Conservation (phyloP, 108 stramenopile species). For the Discostella stelligeroides region DNA sequence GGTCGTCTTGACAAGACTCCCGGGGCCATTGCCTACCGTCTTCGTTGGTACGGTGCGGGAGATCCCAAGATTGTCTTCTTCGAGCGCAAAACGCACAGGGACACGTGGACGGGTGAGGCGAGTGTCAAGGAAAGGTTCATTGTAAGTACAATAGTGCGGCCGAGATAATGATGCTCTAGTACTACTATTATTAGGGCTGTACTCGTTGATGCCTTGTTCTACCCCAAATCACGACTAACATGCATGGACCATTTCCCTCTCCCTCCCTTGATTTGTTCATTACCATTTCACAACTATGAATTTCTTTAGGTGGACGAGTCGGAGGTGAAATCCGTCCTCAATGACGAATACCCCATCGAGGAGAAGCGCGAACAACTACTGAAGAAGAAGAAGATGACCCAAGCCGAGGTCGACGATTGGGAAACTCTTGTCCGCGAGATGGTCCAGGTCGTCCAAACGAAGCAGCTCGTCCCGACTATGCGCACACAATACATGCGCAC, state of each 20-base stretch:
- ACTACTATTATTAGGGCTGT: not conserved
- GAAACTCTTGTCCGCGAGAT: conserved; percentile 86
- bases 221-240: too few species aligned
- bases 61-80: conserved; percentile 91
- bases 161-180: not conserved
- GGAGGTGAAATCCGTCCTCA: conserved; percentile 83
- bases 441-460: conserved; percentile 84
- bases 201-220: not conserved
- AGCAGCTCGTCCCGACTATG: conserved; percentile 95
- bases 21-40: conserved; percentile 92
- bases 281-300: not conserved
- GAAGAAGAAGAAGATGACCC: conserved; percentile 75
- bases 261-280: too few species aligned
- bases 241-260: too few species aligned
- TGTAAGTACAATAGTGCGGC: conserved; percentile 50
- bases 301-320: conserved; percentile 64
- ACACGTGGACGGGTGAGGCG: conserved; percentile 97
- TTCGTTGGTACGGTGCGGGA: conserved; percentile 95
- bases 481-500: conserved; percentile 97
- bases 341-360: conserved; percentile 85
- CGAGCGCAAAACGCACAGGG: conserved; percentile 98
- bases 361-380: conserved; percentile 77
- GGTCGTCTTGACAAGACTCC: conserved; percentile 95
- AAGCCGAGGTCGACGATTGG: conserved; percentile 91
- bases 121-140: conserved; percentile 97